Evolutionary conservation across 2,329 filamentous ascomycete species (phyloP).

Genomic region (Venturia aucupariae): DNA sequence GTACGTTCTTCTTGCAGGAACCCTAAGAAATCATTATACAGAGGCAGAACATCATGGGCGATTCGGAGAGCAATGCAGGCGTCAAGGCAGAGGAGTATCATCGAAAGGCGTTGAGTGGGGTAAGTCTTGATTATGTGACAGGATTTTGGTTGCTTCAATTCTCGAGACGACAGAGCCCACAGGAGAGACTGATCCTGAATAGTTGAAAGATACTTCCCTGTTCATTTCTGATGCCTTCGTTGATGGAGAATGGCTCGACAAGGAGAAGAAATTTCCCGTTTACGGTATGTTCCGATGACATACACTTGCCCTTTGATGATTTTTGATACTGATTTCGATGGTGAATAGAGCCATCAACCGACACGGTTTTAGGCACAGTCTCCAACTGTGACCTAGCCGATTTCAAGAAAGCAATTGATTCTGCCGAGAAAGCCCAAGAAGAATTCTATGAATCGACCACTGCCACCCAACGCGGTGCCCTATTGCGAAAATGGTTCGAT

Average conservation of each 20-base stretch:
- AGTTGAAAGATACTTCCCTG: conserved; percentile 15
- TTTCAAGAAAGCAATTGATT: conserved; percentile 19
- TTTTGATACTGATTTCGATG: not conserved
- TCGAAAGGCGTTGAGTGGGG: conserved; percentile 7
- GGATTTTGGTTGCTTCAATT: not conserved
- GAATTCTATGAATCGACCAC: conserved; percentile 14
- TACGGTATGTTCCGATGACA: conserved; percentile 10
- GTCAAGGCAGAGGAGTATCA: conserved; percentile 4
- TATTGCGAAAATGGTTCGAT: conserved; percentile 24
- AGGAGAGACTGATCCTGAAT: not conserved
- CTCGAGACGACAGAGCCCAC: not conserved
- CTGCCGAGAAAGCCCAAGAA: conserved; percentile 17
- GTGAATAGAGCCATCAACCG: conserved; percentile 19
- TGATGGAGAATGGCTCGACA: conserved; percentile 13
- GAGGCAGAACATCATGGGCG: not conserved
- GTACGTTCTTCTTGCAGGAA: not conserved
- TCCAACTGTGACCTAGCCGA: conserved; percentile 19
- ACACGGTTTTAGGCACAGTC: conserved; percentile 17
- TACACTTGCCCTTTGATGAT: not conserved
- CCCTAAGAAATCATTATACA: not conserved
- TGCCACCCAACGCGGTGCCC: conserved; percentile 19
- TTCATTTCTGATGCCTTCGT: conserved; percentile 16
- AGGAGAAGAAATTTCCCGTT: conserved; percentile 13
- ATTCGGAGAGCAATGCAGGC: not conserved
- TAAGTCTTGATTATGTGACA: not conserved